A percentile compares a stretch with the other conserved stretches of the same genome.
phyloP scores from a whole-genome alignment of 352 stramenopile genomes.

The Pythium scleroteichum region DNA sequence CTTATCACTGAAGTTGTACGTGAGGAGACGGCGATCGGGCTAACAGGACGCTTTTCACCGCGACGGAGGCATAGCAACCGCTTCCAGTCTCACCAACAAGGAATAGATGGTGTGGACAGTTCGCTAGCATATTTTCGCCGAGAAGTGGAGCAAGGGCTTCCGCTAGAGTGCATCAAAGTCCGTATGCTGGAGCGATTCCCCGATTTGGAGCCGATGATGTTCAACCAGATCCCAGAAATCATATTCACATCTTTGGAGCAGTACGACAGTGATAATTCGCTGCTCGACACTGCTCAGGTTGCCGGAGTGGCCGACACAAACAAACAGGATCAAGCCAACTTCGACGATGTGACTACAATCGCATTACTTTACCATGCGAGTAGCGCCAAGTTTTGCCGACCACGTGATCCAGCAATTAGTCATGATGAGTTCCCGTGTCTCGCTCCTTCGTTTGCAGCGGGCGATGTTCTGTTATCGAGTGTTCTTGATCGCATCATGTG shows the following conservation, averaged over 20 bases:
- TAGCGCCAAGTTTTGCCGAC: slow-evolving; percentile 57
- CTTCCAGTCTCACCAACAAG: slow-evolving; percentile 9
- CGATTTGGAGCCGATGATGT: slow-evolving; percentile 47
- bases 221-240: slow-evolving; percentile 36
- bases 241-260: slow-evolving; percentile 41
- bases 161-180: slow-evolving; percentile 57
- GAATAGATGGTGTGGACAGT: slow-evolving; percentile 2
- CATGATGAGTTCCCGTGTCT: slow-evolving; percentile 56
- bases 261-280: slow-evolving; percentile 29
- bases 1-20: slow-evolving; percentile 27
- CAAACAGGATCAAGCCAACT: background rate
- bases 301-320: background rate
- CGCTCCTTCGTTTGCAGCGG: slow-evolving; percentile 51
- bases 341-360: slow-evolving; percentile 34
- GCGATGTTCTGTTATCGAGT: slow-evolving; percentile 54
- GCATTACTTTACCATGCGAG: slow-evolving; percentile 45
- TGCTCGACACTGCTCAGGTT: background rate
- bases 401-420: slow-evolving; percentile 43
- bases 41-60: slow-evolving; percentile 11
- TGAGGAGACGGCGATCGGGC: slow-evolving; percentile 12
- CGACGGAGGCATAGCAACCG: slow-evolving; percentile 29
- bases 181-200: slow-evolving; percentile 52
- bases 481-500: slow-evolving; percentile 67
- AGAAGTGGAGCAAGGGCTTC: slow-evolving; percentile 52
- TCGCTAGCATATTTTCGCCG: slow-evolving; percentile 34